phyloP scores from a whole-genome alignment of 1,284 basidiomycete species.

The Ustilago shanxiensis region DNA sequence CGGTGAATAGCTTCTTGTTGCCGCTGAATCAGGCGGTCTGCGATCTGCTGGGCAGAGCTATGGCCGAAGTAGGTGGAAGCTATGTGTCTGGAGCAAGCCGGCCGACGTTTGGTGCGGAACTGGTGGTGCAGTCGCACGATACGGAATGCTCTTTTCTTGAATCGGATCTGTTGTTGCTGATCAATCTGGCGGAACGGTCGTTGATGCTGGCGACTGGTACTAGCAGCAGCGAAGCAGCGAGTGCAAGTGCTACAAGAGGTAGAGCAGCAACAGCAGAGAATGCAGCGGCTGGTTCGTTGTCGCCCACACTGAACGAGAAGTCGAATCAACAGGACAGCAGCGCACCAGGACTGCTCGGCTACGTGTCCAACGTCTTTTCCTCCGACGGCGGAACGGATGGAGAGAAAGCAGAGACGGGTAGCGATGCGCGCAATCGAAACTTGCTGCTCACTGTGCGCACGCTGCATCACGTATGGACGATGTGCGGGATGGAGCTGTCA shows the following conservation, averaged over 20 bases:
- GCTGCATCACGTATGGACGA: conserved; percentile 54
- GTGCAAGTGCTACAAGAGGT: background rate
- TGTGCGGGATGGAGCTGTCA: conserved; percentile 18
- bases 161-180: conserved; percentile 52
- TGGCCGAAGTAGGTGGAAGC: conserved; percentile 74
- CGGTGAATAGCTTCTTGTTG: conserved; percentile 78
- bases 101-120: conserved; percentile 43
- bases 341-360: conserved; percentile 47
- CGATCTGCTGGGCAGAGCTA: conserved; percentile 77
- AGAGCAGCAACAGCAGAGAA: conserved; percentile 4
- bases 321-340: conserved; percentile 6
- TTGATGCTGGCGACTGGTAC: conserved; percentile 39
- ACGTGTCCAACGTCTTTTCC: conserved; percentile 59
- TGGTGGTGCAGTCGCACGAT: conserved; percentile 35
- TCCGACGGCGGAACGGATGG: conserved; percentile 22
- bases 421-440: conserved; percentile 12
- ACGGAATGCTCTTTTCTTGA: conserved; percentile 43
- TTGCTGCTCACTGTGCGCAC: conserved; percentile 46
- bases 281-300: background rate
- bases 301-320: conserved; percentile 19
- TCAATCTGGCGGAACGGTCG: conserved; percentile 54
- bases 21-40: conserved; percentile 86
- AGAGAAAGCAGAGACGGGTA: conserved; percentile 6
- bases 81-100: conserved; percentile 61
- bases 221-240: background rate